Evolutionary conservation across 2,329 filamentous ascomycete species (phyloP).

Genomic region (Colletotrichum salicis): DNA sequence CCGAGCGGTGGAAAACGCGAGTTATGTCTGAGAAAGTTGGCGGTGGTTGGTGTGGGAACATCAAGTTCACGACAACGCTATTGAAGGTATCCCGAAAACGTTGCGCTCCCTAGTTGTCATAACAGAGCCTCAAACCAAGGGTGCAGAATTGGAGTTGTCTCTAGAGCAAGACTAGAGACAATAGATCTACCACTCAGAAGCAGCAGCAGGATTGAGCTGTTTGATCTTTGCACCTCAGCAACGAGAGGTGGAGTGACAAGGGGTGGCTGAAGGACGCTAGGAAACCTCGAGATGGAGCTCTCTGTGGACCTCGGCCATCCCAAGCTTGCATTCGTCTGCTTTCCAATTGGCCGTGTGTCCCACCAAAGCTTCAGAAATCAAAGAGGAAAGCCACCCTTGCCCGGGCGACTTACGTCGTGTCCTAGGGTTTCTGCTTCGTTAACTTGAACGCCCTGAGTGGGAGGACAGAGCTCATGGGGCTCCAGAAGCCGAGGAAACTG

Average conservation of each 20-base stretch:
- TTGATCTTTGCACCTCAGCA: background rate
- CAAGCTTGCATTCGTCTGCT: slow-evolving; percentile 30
- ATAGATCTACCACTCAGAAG: background rate
- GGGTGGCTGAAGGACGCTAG: slow-evolving; percentile 3
- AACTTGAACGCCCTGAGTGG: slow-evolving; percentile 31
- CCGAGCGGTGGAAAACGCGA: background rate
- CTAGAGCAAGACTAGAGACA: background rate
- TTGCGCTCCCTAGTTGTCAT: background rate
- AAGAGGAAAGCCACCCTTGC: slow-evolving; percentile 3
- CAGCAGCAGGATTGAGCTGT: slow-evolving; percentile 3
- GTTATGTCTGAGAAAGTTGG: background rate
- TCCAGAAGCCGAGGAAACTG: slow-evolving; percentile 19
- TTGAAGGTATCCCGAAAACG: background rate
- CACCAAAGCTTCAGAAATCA: slow-evolving; percentile 30
- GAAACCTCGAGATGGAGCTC: slow-evolving; percentile 28
- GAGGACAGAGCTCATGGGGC: slow-evolving; percentile 2
- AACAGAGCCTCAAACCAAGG: background rate
- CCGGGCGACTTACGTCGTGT: slow-evolving; percentile 27
- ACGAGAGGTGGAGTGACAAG: slow-evolving; percentile 25
- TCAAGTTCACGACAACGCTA: background rate
- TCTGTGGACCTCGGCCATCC: slow-evolving; percentile 25
- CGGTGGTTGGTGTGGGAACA: background rate
- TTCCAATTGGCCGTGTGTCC: slow-evolving; percentile 16
- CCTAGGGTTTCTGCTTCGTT: slow-evolving; percentile 30
- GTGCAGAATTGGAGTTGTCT: background rate